Evolutionary conservation across 306 rosid species (phyloP).

Genomic region (Citrullus amarus): DNA sequence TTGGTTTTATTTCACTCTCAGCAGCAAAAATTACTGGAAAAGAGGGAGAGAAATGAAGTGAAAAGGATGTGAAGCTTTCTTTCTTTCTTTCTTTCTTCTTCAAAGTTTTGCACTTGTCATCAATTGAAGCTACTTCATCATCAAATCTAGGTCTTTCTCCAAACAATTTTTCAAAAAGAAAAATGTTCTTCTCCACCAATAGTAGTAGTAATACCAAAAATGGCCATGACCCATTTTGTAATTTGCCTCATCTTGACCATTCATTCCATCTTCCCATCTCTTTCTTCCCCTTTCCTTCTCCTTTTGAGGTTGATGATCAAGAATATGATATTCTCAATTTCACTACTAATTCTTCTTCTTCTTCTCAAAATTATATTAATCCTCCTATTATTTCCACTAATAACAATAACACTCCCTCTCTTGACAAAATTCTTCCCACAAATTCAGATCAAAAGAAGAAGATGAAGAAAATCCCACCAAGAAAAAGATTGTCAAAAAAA

Average conservation of each 20-base stretch:
- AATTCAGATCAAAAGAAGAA: neutral
- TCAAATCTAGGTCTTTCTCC: conserved; percentile 23
- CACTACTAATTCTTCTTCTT: neutral
- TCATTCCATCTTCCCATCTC: conserved; percentile 29
- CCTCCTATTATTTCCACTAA: neutral
- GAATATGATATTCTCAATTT: neutral
- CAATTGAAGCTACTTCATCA: conserved; percentile 1
- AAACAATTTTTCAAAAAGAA: too few relatives aligned
- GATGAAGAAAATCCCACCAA: conserved; percentile 24
- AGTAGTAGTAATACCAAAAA: conserved; percentile 5
- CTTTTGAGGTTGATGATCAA: conserved; percentile 27
- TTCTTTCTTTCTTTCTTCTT: neutral
- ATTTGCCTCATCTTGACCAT: conserved; percentile 30
- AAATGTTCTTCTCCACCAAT: conserved; percentile 45
- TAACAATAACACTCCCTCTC: neutral
- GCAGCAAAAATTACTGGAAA: neutral
- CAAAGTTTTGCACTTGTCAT: conserved; percentile 13
- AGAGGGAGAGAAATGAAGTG: conserved; percentile 13
- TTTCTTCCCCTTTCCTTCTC: conserved; percentile 37
- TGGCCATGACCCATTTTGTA: conserved; percentile 28
- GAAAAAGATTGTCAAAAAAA: conserved; percentile 42
- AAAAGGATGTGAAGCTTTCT: conserved; percentile 21
- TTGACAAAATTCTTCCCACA: neutral
- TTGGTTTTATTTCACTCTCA: neutral
- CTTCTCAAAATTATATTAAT: neutral